Evolutionary conservation across 2,329 filamentous ascomycete genomes (phyloP), one percentile per base, ranked within the genome.

Genomic region (Colletotrichum sp.): DNA sequence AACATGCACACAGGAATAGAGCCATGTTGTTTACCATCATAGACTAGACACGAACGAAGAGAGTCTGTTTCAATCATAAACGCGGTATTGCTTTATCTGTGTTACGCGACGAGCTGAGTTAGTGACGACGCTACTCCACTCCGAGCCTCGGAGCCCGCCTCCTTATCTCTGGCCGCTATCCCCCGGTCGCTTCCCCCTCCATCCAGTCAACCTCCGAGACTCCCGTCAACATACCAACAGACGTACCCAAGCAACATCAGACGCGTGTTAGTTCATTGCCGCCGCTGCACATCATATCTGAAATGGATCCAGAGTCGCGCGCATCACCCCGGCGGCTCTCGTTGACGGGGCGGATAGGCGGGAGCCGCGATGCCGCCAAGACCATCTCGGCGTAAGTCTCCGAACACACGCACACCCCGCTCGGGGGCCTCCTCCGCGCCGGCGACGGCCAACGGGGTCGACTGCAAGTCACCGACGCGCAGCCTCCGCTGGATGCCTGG

Each of bases 361-460:
- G 39, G 29, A 36, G 68, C 27, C 72, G 69, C 39, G 72, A 75
- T 8, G 52, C 52, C 13, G 72, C 69, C 19, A 75, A 75, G 55
- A 63, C 72, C 19, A 72, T 75, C 30, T 75, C 72, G 72, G 72
- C 72, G 72, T 75, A 49, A 62, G 72, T 75, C 55, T 75, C 72
- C 72, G 72, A 62, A 44, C 9, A 5, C 29, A 61, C 27, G 9
- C 57, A 32, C 32, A 29, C 67, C 39, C 39, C 39, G 19, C 39
- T 49, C 55, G 34, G 22, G 19, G 22, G 8, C 27, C 22, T 25
- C 27, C 52, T 32, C 57, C 27, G 57, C 19, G 15, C 39, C 8
- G 27, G 19, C 15, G 57, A 30, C 16, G 29, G 27, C 25, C 11
- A 30, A 30, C 57, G 57, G 19, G 11, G 8, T 12, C 6, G 12